Base-by-base conservation (phyloP, 2,329 filamentous ascomycete species). In the Aspergillus nomiae region DNA sequence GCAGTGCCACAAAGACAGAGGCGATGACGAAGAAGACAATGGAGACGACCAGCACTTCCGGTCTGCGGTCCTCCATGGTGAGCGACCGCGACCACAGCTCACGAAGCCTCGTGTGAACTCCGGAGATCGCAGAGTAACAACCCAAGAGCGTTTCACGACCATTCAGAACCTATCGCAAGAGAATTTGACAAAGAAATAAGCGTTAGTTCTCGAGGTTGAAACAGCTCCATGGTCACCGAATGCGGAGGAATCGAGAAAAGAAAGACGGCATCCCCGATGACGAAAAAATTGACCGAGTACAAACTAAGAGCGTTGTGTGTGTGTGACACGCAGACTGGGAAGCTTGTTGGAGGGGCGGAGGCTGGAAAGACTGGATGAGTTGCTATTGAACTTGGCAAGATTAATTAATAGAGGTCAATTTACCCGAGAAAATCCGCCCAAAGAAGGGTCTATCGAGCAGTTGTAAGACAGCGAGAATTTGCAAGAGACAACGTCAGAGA, bases 1-100 rank as follows among this genome's bases (percentile, higher is more conserved):
- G 88, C 41, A 91, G 85, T 48, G 83, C 83, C 69, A 97, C 91
- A 74, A 96, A 94, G 60, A 90, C 72, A 45, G 90, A 90, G 58
- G 91, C 88, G 58, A 94, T 76, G 26, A 85, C 84, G 65, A 94
- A 84, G 58, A 82, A 69, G 59, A 76, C 70, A 53, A 82, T 74
- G 14, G 80, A 81, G 58, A 82, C 80, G 30, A 74, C 77, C 61
- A 81, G 72, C 4, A 80, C 80, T 36, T 70, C 70, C 41, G 74
- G 73, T 59, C 72, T 74, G 67, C 78, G 76, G 60, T 72, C 70
- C 24, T 73, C 62, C 75, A 78, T 78, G 21, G 58, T 71, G 69
- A 51, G 53, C 56, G 63, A 56, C 59, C 46, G 58, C 54, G 60
- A 46, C 56, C n/a, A 55, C 51, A 16, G 32, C 32, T 21, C 51